These are phyloP conservation scores for Cupressus sempervirens DNA, from an alignment of 75 land plant species.

Conservation along the genomic window DNA sequence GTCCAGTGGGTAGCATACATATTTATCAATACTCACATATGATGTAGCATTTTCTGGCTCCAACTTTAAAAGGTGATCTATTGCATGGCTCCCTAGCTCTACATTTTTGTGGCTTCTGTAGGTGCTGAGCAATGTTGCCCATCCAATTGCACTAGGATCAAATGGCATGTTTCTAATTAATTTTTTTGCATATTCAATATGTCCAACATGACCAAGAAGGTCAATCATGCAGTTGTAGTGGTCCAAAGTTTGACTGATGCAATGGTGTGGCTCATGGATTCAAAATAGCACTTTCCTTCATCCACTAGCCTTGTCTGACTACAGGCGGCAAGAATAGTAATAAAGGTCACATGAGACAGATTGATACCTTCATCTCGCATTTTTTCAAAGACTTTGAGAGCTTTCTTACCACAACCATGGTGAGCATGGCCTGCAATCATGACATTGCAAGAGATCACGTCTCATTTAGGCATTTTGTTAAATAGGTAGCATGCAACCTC, in stretches of 20 bases:
- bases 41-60: constrained; percentile 50
- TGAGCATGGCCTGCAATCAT: constrained; percentile 58
- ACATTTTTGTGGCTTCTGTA: constrained; percentile 46
- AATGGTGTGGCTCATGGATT: constrained; percentile 31
- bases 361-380: constrained; percentile 34
- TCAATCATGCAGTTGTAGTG: constrained; percentile 61
- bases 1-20: constrained; percentile 48
- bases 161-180: constrained; percentile 49
- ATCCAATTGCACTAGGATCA: constrained; percentile 29
- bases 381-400: constrained; percentile 34
- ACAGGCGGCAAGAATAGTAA: constrained; percentile 60
- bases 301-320: constrained; percentile 56
- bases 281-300: constrained; percentile 34
- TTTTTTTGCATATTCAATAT: constrained; percentile 34
- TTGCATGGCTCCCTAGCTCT: constrained; percentile 37
- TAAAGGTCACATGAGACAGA: constrained; percentile 49
- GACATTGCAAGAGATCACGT: constrained; percentile 48
- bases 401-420: constrained; percentile 46
- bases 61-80: constrained; percentile 28
- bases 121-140: constrained; percentile 52
- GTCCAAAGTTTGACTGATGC: constrained; percentile 31
- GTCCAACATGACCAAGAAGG: constrained; percentile 48
- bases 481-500: constrained; percentile 42
- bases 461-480: constrained; percentile 40
- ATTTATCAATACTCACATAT: constrained; percentile 46